phyloP scores from a whole-genome alignment of 2,329 filamentous ascomycete genomes.

The Trichoderma sp. region DNA sequence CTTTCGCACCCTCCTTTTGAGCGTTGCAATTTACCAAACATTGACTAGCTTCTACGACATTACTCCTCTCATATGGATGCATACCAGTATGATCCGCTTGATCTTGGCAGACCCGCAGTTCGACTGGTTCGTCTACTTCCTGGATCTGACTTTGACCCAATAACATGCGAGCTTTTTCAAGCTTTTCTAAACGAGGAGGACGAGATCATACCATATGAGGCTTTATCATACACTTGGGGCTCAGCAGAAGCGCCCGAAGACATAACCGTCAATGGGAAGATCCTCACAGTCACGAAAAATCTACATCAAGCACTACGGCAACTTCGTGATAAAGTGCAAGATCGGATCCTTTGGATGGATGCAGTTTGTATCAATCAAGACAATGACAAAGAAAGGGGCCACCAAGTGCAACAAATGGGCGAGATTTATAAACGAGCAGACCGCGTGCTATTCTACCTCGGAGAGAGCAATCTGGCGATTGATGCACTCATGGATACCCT shows the following conservation, averaged over 20 bases:
- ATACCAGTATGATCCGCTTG: not conserved
- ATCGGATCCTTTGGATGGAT: constrained; percentile 11
- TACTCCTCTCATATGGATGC: not conserved
- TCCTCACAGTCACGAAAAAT: not conserved
- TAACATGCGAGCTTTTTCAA: not conserved
- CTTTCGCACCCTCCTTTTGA: too few species aligned
- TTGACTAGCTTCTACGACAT: not conserved
- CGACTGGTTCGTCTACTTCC: not conserved
- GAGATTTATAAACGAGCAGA: not conserved
- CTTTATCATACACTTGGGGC: constrained; percentile 15
- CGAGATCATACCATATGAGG: not conserved
- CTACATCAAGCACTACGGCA: not conserved
- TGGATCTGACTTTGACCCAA: not conserved
- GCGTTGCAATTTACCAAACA: not conserved
- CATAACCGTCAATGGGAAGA: not conserved
- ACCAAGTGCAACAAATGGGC: constrained; percentile 9
- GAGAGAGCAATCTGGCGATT: not conserved
- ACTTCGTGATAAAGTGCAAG: not conserved
- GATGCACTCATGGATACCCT: not conserved
- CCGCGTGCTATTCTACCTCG: not conserved
- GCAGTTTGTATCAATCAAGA: constrained; percentile 6
- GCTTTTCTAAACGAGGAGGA: not conserved
- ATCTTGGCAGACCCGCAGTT: not conserved
- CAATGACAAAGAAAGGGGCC: not conserved
- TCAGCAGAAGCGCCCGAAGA: not conserved